Evolutionary conservation across 164 flowering plant species (phyloP).

Genomic region (Magnolia changhungtana): DNA sequence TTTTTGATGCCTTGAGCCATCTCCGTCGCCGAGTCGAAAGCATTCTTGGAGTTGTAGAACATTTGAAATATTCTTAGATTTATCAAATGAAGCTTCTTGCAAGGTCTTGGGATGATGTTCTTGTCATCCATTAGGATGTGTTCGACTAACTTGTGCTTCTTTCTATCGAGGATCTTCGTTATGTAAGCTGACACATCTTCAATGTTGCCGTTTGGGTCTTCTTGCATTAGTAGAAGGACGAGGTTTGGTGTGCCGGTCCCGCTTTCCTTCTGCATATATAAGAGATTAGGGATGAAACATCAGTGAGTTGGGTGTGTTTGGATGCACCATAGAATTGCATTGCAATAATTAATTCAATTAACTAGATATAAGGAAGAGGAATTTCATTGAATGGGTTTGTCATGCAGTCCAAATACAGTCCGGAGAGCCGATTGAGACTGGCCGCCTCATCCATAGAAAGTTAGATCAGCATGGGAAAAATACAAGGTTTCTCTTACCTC

Average conservation of each 20-base stretch:
- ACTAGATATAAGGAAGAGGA: neutral
- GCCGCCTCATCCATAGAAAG: neutral
- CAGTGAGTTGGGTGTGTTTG: neutral
- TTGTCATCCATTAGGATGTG: slow-evolving; percentile 30
- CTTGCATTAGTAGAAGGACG: slow-evolving; percentile 26
- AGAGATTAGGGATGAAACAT: neutral
- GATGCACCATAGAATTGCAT: neutral
- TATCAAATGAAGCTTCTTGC: slow-evolving; percentile 27
- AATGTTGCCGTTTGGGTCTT: slow-evolving; percentile 24
- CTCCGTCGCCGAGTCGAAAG: slow-evolving; percentile 27
- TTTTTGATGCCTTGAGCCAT: slow-evolving; percentile 33
- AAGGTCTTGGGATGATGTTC: slow-evolving; percentile 9
- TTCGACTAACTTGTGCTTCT: slow-evolving; percentile 27
- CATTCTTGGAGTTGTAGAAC: slow-evolving; percentile 39
- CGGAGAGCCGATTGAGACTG: neutral
- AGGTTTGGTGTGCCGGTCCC: slow-evolving; percentile 35
- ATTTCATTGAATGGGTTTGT: neutral
- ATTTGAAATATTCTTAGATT: slow-evolving; percentile 34
- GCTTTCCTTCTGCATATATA: slow-evolving; percentile 36
- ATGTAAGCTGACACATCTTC: slow-evolving; percentile 28
- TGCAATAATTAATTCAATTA: neutral
- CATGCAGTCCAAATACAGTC: neutral
- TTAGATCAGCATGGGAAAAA: neutral
- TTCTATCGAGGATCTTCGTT: slow-evolving; percentile 20
- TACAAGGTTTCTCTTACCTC: neutral